phyloP scores from a whole-genome alignment of 2,329 filamentous ascomycete species.

The Neofusicoccum sp. region DNA sequence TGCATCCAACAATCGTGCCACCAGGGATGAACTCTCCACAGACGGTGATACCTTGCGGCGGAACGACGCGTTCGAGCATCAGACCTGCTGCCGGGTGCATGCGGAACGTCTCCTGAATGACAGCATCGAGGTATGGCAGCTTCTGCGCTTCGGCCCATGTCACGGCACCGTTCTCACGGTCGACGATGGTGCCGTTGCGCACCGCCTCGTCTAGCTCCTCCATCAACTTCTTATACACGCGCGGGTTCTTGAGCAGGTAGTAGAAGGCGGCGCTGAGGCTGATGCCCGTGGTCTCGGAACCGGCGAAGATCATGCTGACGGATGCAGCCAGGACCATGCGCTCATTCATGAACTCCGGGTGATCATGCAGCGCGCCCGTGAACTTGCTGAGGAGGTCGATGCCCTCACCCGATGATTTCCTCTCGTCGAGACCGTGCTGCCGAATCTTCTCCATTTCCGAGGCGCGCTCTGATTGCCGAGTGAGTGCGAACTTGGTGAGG shows the following conservation, averaged over 20 bases:
- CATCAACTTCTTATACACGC: constrained; percentile 55
- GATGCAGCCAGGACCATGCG: constrained; percentile 68
- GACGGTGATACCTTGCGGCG: constrained; percentile 62
- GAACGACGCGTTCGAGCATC: constrained; percentile 71
- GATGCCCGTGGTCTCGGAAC: constrained; percentile 78
- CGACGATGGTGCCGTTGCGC: constrained; percentile 46
- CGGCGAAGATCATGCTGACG: constrained; percentile 70
- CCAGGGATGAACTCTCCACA: constrained; percentile 62
- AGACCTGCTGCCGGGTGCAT: constrained; percentile 72
- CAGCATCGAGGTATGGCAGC: constrained; percentile 73
- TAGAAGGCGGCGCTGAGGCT: constrained; percentile 71
- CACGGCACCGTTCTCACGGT: constrained; percentile 55
- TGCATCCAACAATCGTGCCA: constrained; percentile 72
- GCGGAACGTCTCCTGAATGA: constrained; percentile 75
- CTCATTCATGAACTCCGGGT: constrained; percentile 71
- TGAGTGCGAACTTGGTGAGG: constrained; percentile 68
- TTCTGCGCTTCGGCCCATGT: constrained; percentile 68
- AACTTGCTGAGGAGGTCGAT: constrained; percentile 70
- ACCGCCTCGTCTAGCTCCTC: constrained; percentile 63
- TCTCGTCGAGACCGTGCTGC: constrained; percentile 36
- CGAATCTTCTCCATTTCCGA: constrained; percentile 51
- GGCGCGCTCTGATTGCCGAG: constrained; percentile 64
- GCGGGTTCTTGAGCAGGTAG: constrained; percentile 64
- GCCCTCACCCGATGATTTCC: constrained; percentile 23
- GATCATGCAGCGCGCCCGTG: constrained; percentile 63